Evolutionary conservation across 305 asterid species (phyloP).

Genomic region (Fraxinus dipetala): DNA sequence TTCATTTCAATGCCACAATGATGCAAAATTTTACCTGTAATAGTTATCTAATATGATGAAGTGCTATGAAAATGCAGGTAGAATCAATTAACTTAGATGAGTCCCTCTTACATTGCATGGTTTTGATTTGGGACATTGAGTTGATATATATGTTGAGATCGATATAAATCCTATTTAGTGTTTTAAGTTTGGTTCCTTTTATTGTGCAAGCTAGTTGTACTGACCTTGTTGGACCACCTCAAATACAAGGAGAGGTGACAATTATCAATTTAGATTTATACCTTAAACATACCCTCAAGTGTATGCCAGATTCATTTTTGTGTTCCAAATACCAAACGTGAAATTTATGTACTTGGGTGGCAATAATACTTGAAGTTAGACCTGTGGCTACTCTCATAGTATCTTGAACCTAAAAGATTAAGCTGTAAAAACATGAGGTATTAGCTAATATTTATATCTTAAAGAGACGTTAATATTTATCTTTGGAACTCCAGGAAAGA

Average conservation of each 20-base stretch:
- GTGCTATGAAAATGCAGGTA: not conserved
- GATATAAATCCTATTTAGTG: not conserved
- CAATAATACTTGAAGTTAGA: not conserved
- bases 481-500: not conserved
- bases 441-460: not conserved
- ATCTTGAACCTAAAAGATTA: not conserved
- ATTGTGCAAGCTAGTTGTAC: not conserved
- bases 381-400: not conserved
- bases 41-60: not conserved
- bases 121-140: slow-evolving; percentile 1
- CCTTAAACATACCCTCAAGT: not conserved
- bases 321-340: not conserved
- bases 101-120: not conserved
- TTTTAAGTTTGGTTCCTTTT: not conserved
- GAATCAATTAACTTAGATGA: not conserved
- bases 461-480: not conserved
- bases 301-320: not conserved
- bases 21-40: not conserved
- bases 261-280: not conserved
- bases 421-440: not conserved
- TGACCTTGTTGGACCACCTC: not conserved
- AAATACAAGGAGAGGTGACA: not conserved
- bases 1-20: not conserved
- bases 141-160: not conserved
- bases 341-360: not conserved